Conservation (phyloP, 2,329 filamentous ascomycete genomes). For the Pyrenophora teres region DNA sequence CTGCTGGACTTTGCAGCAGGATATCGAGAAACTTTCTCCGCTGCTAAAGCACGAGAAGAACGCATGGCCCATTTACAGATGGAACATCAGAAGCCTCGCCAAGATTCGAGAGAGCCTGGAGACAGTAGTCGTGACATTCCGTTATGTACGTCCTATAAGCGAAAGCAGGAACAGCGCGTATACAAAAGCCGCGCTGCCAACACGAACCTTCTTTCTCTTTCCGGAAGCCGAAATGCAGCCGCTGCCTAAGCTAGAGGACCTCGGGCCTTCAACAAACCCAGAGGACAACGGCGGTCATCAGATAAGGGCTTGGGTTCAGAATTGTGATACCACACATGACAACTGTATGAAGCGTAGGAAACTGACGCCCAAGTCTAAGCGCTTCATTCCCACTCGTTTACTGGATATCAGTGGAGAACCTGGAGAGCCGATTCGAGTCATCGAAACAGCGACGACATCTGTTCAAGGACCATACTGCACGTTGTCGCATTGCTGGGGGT, state of each 20-base stretch:
- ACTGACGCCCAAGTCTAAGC: not conserved
- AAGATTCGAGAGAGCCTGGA: constrained; percentile 21
- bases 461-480: constrained; percentile 28
- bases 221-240: constrained; percentile 18
- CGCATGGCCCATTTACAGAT: constrained; percentile 21
- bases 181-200: constrained; percentile 4
- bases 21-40: constrained; percentile 15
- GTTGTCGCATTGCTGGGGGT: constrained; percentile 33
- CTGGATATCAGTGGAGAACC: constrained; percentile 18
- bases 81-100: constrained; percentile 23
- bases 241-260: constrained; percentile 9
- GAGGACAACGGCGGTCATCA: constrained; percentile 2
- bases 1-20: constrained; percentile 17
- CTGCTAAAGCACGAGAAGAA: constrained; percentile 9
- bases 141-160: not conserved
- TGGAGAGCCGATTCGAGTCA: constrained; percentile 10
- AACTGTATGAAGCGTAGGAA: constrained; percentile 22
- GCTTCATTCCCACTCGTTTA: constrained; percentile 29
- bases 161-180: too few relatives aligned
- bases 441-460: constrained; percentile 18
- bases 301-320: constrained; percentile 23
- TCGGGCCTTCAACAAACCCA: constrained; percentile 15
- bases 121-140: not conserved
- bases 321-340: constrained; percentile 22
- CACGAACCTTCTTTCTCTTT: constrained; percentile 26